These are phyloP conservation scores for Penicillium decumbens DNA, from an alignment of 2,329 filamentous ascomycete genomes.

Conservation along the genomic window DNA sequence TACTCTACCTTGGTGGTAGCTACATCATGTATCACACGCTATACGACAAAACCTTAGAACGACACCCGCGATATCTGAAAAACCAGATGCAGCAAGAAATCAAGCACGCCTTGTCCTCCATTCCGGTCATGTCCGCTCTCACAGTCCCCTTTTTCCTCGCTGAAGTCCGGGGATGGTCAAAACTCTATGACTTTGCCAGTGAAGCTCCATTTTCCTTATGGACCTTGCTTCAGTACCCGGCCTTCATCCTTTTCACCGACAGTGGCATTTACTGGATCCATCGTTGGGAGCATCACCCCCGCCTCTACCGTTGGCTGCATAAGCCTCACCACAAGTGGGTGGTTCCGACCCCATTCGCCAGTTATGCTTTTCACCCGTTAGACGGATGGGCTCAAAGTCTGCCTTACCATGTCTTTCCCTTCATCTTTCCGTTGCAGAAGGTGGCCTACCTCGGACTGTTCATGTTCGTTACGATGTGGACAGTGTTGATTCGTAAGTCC, in stretches of 20 bases:
- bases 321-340: constrained; percentile 99
- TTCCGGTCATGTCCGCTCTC: constrained; percentile 76
- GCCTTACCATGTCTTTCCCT: constrained; percentile 88
- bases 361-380: constrained; percentile 88
- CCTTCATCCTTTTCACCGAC: constrained; percentile 85
- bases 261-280: constrained; percentile 88
- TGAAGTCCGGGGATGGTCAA: constrained; percentile 78
- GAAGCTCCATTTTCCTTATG: constrained; percentile 74
- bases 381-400: constrained; percentile 84
- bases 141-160: constrained; percentile 75
- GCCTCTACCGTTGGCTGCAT: constrained; percentile 79
- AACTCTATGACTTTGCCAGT: constrained; percentile 71
- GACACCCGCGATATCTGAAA: constrained; percentile 88
- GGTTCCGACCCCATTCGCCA: constrained; percentile 89
- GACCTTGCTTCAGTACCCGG: constrained; percentile 73
- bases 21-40: constrained; percentile 77
- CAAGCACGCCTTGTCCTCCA: constrained; percentile 64
- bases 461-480: constrained; percentile 92
- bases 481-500: constrained; percentile 67
- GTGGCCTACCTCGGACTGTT: constrained; percentile 80
- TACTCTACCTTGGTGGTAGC: constrained; percentile 79
- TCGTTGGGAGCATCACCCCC: constrained; percentile 72
- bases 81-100: constrained; percentile 87
- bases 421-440: constrained; percentile 89
- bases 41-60: constrained; percentile 81